phyloP scores from a whole-genome alignment of 2,329 filamentous ascomycete species.

The Ophiobolus disseminans region DNA sequence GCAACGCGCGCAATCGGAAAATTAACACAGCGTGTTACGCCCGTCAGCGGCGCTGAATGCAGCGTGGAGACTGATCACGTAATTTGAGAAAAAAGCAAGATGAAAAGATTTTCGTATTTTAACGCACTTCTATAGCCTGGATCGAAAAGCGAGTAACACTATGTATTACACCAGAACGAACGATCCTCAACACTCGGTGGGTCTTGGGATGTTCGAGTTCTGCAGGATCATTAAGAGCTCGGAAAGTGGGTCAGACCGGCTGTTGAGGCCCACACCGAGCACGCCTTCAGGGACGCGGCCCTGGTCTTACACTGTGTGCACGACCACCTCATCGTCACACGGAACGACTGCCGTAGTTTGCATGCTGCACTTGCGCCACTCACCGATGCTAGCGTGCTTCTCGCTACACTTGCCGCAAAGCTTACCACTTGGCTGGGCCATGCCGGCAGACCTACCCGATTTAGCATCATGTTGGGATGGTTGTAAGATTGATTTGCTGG shows the following conservation, averaged over 20 bases:
- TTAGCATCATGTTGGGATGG: neutral
- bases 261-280: neutral
- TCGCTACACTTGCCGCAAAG: conserved; percentile 10
- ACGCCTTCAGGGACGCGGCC: neutral
- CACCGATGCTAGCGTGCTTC: conserved; percentile 6
- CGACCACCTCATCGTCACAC: neutral
- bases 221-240: no score
- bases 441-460: neutral
- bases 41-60: neutral
- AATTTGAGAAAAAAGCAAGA: neutral
- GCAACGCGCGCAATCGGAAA: neutral
- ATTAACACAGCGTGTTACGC: neutral
- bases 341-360: neutral
- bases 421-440: no score
- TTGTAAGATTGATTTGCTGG: neutral
- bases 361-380: conserved; percentile 14
- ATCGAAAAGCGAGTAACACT: no score
- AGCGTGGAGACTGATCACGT: neutral
- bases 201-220: no score
- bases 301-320: neutral
- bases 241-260: neutral
- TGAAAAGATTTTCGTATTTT: neutral
- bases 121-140: neutral
- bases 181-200: no score
- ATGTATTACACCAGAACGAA: no score